Base-by-base conservation (phyloP, 768 basidiomycete genomes). In the Hortiboletus flavorubellus region DNA sequence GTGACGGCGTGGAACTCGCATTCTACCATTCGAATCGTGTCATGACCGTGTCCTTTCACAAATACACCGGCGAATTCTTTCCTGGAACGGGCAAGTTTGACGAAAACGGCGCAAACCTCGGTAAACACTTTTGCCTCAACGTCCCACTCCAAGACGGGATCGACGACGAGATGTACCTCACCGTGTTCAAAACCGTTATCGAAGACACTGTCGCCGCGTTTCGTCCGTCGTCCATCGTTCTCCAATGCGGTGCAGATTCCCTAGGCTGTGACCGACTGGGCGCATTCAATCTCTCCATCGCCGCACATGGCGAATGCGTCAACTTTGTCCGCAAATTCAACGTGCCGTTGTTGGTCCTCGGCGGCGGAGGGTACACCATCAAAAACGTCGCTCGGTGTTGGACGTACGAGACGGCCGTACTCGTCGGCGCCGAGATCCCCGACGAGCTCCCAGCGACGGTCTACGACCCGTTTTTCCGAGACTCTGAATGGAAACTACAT, bases 11-110 rank as follows among this genome's bases (percentile, higher is more conserved):
- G 3, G 93, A 99, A 67, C 89, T 96, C 56, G 97, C 96, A 0
- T 98, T 99, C 72, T 99, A 96, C 73, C 89, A 96, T 62, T 89
- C 93, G 38, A 94, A 99, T 65, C 87, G 96, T n/a, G 96, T 99
- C 59, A 89, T 98, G 83, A 98, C 96, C 0, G 92, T 98, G 14
- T 98, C 96, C 1, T 99, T 99, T 74, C 96, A 99, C 78, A 98
- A 98, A 74, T 99, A 97, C 76, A 94, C 91, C 1, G 94, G 93
- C 53, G 93, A 96, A 65, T 99, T 99, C 78, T 99, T 99, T 72
- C 96, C 96, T 0, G 94, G 95, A 0, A 99, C 96, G 0, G 96
- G 96, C 15, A 94, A 94, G 71, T 79, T 98, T 9, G 91, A 95
- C 66, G 96, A 99, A 73, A 92, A 93, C 57, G 91, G 93, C 14